Conservation (phyloP, 192 early-diverging fungal species). For the Backusella liffmaniae region DNA sequence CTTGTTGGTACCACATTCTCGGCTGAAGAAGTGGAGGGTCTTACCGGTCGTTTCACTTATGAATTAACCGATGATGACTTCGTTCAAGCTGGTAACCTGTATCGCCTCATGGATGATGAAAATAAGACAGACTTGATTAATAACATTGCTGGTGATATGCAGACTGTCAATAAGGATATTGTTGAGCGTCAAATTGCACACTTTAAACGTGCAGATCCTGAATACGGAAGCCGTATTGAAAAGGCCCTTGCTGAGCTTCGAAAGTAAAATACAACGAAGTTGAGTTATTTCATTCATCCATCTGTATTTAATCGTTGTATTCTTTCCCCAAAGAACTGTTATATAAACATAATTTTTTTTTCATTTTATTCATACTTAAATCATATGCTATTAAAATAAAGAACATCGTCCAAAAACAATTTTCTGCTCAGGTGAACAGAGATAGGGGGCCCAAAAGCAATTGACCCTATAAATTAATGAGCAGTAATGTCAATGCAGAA, state of each 20-base stretch:
- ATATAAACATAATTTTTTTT: background rate
- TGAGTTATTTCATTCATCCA: background rate
- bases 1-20: slow-evolving; percentile 51
- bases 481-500: background rate
- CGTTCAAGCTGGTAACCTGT: slow-evolving; percentile 63
- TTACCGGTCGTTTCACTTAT: slow-evolving; percentile 62
- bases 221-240: slow-evolving; percentile 69
- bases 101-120: slow-evolving; percentile 60
- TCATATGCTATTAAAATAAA: background rate
- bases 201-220: slow-evolving; percentile 71
- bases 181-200: slow-evolving; percentile 64
- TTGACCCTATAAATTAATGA: background rate
- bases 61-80: slow-evolving; percentile 60
- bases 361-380: background rate
- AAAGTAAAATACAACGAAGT: background rate
- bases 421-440: background rate
- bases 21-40: slow-evolving; percentile 46
- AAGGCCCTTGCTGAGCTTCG: slow-evolving; percentile 26
- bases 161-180: slow-evolving; percentile 61
- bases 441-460: background rate
- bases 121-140: slow-evolving; percentile 60
- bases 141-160: slow-evolving; percentile 62
- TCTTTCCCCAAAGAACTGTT: background rate
- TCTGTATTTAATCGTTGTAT: background rate
- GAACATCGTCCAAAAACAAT: background rate